Evolutionary conservation across 2,329 filamentous ascomycete genomes (phyloP), one percentile per base, ranked within the genome.

Genomic region (Monosporascus sp.): DNA sequence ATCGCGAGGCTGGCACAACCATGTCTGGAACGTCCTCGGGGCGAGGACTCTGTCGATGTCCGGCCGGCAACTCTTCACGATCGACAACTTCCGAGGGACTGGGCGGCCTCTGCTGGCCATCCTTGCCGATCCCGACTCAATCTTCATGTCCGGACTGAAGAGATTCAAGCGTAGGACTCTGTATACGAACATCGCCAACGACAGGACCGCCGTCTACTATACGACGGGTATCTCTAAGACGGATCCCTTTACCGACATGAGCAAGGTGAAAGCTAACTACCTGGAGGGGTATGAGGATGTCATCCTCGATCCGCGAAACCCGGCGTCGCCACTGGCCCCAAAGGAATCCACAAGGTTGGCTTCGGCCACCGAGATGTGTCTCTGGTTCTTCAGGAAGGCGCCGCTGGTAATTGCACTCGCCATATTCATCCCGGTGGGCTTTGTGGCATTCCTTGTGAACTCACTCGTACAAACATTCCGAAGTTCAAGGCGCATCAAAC

Each of bases 131-230:
- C 85, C 87, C 0, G 80, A 87, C 49, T 92, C 88, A 57, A 88
- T 96, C 60, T 97, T 97, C 72, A 87, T 96, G 63, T 82, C 82
- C 35, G 92, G 86, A 0, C 77, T 97, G 46, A 79, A 82, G 56
- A 80, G 77, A 60, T 97, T 97, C 74, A 82, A 85, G 67, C 79
- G 88, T 52, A 86, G 85, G 54, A 88, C 84, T 4, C 74, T 96
- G 1, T 97, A 97, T 69, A 80, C 87, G 43, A 97, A 97, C 66
- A 85, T 96, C 47, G 75, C 88, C 65, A 96, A 97, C 69, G 93
- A 97, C 72, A 79, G 85, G 52, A 89, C 83, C 45, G 89, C 90
- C 5, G 83, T 87, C 1, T 90, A 89, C 71, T 96, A 93, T 68
- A 97, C 93, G 0, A 89, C 91, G 0, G 79, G 78, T 20, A 90